Base-by-base conservation (phyloP, 768 basidiomycete species). In the Mycena venus region DNA sequence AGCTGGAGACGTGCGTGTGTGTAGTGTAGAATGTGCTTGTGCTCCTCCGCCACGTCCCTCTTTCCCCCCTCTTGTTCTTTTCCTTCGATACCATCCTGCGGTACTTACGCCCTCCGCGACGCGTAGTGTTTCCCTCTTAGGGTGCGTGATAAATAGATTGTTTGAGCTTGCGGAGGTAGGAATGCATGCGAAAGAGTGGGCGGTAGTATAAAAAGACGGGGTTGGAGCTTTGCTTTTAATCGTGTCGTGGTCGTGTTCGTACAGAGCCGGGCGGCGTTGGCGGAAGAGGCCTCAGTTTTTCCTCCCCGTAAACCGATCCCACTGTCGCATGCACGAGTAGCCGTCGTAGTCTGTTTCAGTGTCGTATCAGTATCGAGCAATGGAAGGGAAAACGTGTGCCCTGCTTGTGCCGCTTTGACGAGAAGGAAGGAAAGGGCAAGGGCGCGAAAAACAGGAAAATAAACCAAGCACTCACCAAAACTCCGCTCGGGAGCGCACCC, bases 241-340 rank as follows among this genome's bases (percentile, higher is more conserved):
- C 7, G 0, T n/a, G n/a, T n/a, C n/a, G n/a, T 31, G 23, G 31
- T 32, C 17, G 27, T 31, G 23, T 19, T 58, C 5, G 19, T 58
- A 58, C 31, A 58, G 19, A 58, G 31, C 11, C 17, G 31, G 15
- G 32, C 8, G 9, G 31, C 21, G 31, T n/a, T n/a, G 27, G 11
- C 12, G 53, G 12, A 17, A 58, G 31, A 3, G 17, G 12, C 32
- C 61, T 62, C 61, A 62, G 44, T 63, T 63, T n/a, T n/a, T n/a
- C n/a, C n/a, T n/a, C 27, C 75, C 72, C n/a, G 63, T 67, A 12
- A 77, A 77, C 61, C 19, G 21, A 69, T 90, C 89, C 90, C 90
- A 91, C 80, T 87, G 87, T 67, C 77, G 82, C 86, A 90, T 85
- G 78, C 90, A 91, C 73, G 90, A 91, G 77, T 90, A 90, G 6